These are phyloP conservation scores for Aspergillus thermomutatus DNA, from an alignment of 2,329 filamentous ascomycete species.

Conservation along the genomic window DNA sequence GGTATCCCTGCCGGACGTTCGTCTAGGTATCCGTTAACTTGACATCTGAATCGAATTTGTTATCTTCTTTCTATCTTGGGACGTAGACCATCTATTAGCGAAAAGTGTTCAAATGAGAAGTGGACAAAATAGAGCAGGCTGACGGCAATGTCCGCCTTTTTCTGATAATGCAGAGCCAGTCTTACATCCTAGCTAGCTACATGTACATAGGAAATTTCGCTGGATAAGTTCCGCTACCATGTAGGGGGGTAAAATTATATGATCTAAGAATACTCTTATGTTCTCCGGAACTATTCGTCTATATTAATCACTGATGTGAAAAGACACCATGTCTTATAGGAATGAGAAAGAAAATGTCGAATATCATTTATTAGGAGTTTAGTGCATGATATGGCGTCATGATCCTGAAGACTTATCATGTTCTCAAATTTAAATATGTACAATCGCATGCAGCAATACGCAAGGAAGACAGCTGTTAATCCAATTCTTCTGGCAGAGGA, in stretches of 20 bases:
- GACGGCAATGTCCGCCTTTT: not conserved
- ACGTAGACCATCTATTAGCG: not conserved
- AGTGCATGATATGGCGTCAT: not conserved
- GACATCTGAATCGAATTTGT: constrained; percentile 5
- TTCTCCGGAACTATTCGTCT: not conserved
- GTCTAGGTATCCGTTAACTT: constrained; percentile 25
- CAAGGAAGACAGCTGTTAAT: not conserved
- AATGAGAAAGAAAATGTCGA: not conserved
- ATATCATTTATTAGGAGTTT: not conserved
- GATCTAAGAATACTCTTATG: not conserved
- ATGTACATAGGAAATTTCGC: not conserved
- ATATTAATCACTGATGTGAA: not conserved
- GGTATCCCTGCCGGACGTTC: constrained; percentile 47
- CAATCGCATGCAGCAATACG: no score
- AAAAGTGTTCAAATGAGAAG: not conserved
- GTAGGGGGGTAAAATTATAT: not conserved
- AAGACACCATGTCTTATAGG: not conserved
- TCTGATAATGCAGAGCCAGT: not conserved
- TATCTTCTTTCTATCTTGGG: constrained; percentile 1
- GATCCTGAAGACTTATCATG: not conserved
- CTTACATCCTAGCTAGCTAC: not conserved
- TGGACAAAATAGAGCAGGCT: not conserved
- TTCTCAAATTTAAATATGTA: not conserved
- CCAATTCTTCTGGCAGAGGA: not conserved
- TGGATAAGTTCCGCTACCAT: not conserved